phyloP scores from a whole-genome alignment of 768 basidiomycete genomes.

The Mrakia blollopis region DNA sequence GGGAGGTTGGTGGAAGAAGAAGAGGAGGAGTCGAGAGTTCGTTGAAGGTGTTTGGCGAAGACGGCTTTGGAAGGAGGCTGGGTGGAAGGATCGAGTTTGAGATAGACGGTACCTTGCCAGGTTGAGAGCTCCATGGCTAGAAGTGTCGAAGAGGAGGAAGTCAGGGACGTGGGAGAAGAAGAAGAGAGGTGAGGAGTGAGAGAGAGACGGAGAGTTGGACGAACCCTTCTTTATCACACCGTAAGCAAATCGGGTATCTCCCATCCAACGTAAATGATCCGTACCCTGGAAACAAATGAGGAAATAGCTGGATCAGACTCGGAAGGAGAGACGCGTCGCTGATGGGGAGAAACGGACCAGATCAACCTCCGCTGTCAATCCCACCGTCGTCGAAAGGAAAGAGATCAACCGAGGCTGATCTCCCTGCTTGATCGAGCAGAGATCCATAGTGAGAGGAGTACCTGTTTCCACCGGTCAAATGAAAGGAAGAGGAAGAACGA shows the following conservation, averaged over 20 bases:
- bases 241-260: constrained; percentile 42
- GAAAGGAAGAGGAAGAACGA: neutral
- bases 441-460: constrained; percentile 39
- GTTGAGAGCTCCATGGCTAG: constrained; percentile 33
- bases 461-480: constrained; percentile 13
- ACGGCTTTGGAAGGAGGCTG: constrained; percentile 35
- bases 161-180: no score
- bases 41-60: constrained; percentile 30
- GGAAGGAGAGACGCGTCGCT: neutral
- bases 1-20: neutral
- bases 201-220: neutral
- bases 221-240: constrained; percentile 41
- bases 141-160: constrained; percentile 24
- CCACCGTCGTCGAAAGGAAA: constrained; percentile 41
- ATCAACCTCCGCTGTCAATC: constrained; percentile 39
- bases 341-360: constrained; percentile 25
- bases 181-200: neutral
- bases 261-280: constrained; percentile 45
- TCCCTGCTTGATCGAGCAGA: constrained; percentile 40
- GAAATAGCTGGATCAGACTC: constrained; percentile 13
- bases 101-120: constrained; percentile 36
- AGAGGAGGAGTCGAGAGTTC: neutral
- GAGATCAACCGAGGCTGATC: constrained; percentile 34
- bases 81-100: constrained; percentile 40
- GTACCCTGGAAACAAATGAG: constrained; percentile 39